Conservation (phyloP, 768 basidiomycete species). For the Holtermannia corniformis region DNA sequence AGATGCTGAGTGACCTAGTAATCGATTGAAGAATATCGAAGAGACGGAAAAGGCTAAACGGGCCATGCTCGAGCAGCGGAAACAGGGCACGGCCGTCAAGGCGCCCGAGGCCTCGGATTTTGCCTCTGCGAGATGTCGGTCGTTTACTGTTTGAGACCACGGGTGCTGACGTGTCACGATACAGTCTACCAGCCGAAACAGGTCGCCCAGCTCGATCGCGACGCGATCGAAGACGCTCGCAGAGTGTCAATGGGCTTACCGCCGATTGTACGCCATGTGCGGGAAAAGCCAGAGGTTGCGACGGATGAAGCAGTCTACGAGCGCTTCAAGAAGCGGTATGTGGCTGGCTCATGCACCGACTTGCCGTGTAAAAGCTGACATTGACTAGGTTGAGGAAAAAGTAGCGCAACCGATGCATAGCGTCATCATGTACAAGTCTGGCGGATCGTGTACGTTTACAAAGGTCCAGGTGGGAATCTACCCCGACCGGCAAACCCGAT, state of each 20-base stretch:
- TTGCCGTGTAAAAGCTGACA: not conserved
- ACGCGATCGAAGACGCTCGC: slow-evolving; percentile 79
- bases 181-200: slow-evolving; percentile 77
- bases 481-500: slow-evolving; percentile 12
- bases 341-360: not conserved
- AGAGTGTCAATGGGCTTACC: slow-evolving; percentile 73
- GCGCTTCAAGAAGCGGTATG: slow-evolving; percentile 79
- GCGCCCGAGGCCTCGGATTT: slow-evolving; percentile 66
- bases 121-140: slow-evolving; percentile 75
- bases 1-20: slow-evolving; percentile 46
- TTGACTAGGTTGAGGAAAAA: not conserved
- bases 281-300: slow-evolving; percentile 61
- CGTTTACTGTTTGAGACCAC: not conserved
- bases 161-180: slow-evolving; percentile 3
- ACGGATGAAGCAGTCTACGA: slow-evolving; percentile 86
- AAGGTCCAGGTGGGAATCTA: not conserved
- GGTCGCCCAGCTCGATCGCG: slow-evolving; percentile 70
- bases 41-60: slow-evolving; percentile 96
- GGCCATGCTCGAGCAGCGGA: slow-evolving; percentile 55
- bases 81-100: slow-evolving; percentile 43
- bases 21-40: slow-evolving; percentile 87
- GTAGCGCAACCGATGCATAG: too few species aligned
- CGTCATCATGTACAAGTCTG: not conserved
- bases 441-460: not conserved
- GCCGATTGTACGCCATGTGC: slow-evolving; percentile 44